phyloP scores from a whole-genome alignment of 2,329 filamentous ascomycete genomes.

The Monilinia vaccinii-corymbosi region DNA sequence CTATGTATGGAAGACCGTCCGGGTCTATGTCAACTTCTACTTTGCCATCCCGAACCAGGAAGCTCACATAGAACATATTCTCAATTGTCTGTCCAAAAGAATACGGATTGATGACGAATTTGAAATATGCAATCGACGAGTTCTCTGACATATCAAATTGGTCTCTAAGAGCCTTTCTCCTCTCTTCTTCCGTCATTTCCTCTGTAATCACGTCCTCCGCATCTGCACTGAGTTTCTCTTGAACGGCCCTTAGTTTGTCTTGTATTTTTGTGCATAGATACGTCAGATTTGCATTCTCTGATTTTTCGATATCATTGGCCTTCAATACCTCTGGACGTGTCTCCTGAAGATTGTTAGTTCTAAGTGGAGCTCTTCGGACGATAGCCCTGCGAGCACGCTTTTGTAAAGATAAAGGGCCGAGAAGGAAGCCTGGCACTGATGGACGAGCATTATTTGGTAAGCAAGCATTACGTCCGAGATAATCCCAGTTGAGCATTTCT shows the following conservation, averaged over 20 bases:
- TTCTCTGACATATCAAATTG: constrained; percentile 56
- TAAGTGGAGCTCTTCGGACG: constrained; percentile 59
- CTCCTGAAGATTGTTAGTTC: constrained; percentile 57
- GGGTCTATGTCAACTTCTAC: constrained; percentile 67
- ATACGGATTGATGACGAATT: constrained; percentile 80
- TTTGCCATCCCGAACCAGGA: constrained; percentile 79
- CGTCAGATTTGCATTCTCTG: constrained; percentile 73
- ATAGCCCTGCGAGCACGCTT: constrained; percentile 67
- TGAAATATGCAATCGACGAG: constrained; percentile 69
- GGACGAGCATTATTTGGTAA: constrained; percentile 66
- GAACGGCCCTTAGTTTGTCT: constrained; percentile 44
- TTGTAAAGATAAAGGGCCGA: constrained; percentile 82
- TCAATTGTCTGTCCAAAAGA: constrained; percentile 94
- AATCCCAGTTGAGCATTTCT: constrained; percentile 77
- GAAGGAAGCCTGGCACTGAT: constrained; percentile 70
- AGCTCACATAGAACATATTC: constrained; percentile 94
- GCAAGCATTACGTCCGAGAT: constrained; percentile 70
- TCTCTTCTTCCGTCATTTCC: constrained; percentile 38
- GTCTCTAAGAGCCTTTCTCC: constrained; percentile 45
- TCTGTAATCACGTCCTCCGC: constrained; percentile 37
- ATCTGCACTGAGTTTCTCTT: constrained; percentile 38
- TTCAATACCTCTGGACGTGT: constrained; percentile 71
- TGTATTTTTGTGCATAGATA: constrained; percentile 69
- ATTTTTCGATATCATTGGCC: constrained; percentile 60
- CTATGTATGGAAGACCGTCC: constrained; percentile 65